Conservation (phyloP, 2,329 filamentous ascomycete species). For the Sodiomyces alkalinus region DNA sequence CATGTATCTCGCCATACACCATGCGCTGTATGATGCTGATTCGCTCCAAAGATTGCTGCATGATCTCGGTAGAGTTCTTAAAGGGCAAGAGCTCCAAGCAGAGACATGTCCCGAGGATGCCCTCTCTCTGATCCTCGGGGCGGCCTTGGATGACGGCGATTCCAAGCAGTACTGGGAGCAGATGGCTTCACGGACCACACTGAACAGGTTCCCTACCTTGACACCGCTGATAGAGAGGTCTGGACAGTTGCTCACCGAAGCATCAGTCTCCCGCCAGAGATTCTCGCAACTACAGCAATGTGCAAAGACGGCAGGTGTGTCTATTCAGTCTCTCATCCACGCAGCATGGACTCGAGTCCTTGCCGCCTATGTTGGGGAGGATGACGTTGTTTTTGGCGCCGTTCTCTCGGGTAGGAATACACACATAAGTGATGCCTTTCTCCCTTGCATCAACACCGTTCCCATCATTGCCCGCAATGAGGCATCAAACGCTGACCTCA, state of each 20-base stretch:
- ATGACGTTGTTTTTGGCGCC: slow-evolving; percentile 59
- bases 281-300: slow-evolving; percentile 33
- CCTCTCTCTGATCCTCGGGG: slow-evolving; percentile 26
- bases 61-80: slow-evolving; percentile 30
- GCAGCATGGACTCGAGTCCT: slow-evolving; percentile 66
- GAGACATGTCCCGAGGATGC: slow-evolving; percentile 15
- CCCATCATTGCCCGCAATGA: slow-evolving; percentile 49
- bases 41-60: slow-evolving; percentile 52
- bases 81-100: slow-evolving; percentile 5
- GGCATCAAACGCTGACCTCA: slow-evolving; percentile 37
- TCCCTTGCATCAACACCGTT: slow-evolving; percentile 73
- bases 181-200: slow-evolving; percentile 33
- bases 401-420: slow-evolving; percentile 64
- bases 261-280: slow-evolving; percentile 11
- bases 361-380: slow-evolving; percentile 62
- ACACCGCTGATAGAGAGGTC: slow-evolving; percentile 39
- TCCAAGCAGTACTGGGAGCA: slow-evolving; percentile 48
- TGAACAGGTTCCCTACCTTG: slow-evolving; percentile 64
- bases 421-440: slow-evolving; percentile 39
- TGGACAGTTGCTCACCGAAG: not conserved
- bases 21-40: slow-evolving; percentile 74
- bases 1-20: slow-evolving; percentile 46
- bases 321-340: slow-evolving; percentile 61
- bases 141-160: slow-evolving; percentile 12
- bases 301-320: slow-evolving; percentile 46